Conservation (phyloP, 495 filamentous ascomycete species). For the Penicillium argentinense region DNA sequence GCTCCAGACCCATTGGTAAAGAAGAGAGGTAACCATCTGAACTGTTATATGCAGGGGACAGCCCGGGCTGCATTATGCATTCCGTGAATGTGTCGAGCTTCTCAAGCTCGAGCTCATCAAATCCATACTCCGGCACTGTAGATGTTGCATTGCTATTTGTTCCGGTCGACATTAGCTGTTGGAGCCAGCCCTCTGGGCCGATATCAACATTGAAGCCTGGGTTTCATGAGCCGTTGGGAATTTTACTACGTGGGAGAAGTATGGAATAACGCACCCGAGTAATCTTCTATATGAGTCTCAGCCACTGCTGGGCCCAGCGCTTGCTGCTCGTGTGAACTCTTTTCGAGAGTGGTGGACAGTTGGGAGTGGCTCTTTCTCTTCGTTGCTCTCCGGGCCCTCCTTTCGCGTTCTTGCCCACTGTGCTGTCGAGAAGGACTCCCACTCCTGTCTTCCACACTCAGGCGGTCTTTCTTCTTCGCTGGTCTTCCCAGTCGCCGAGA, state of each 20-base stretch:
- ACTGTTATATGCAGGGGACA: background rate
- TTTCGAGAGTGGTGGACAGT: background rate
- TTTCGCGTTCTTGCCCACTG: slow-evolving; percentile 11
- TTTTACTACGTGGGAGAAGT: background rate
- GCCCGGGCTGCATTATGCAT: background rate
- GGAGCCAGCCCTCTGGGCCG: slow-evolving; percentile 31
- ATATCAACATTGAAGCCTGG: slow-evolving; percentile 27
- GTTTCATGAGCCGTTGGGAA: background rate
- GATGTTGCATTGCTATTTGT: slow-evolving; percentile 5
- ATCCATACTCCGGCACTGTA: background rate
- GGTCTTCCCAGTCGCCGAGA: slow-evolving; percentile 45
- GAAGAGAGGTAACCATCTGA: slow-evolving; percentile 1
- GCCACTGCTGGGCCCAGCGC: too few relatives aligned
- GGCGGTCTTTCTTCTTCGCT: slow-evolving; percentile 34
- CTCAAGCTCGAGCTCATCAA: slow-evolving; percentile 11
- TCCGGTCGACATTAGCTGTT: slow-evolving; percentile 27
- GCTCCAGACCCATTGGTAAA: background rate
- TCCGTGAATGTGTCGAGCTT: slow-evolving; percentile 13
- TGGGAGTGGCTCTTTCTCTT: slow-evolving; percentile 12
- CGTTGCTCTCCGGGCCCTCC: slow-evolving; percentile 9
- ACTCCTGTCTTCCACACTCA: background rate
- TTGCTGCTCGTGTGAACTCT: too few relatives aligned
- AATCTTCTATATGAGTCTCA: background rate
- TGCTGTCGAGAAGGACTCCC: slow-evolving; percentile 5
- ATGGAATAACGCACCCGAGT: background rate